Conservation (phyloP, 2,329 filamentous ascomycete genomes). For the Paraconiothyrium sp. region DNA sequence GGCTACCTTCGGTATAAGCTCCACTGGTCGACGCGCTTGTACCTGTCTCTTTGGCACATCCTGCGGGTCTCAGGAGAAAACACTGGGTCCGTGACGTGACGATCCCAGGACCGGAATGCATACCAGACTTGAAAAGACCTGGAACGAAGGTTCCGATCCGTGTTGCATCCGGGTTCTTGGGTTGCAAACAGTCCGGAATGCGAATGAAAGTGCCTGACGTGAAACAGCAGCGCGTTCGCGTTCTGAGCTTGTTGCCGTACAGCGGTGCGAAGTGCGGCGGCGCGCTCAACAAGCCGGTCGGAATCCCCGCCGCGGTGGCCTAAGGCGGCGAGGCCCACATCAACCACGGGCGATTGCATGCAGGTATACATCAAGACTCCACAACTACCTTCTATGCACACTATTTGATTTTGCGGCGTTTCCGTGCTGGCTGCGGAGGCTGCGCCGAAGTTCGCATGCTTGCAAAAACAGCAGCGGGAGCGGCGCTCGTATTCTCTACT, state of each 20-base stretch:
- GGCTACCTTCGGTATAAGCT: background rate
- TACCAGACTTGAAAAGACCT: background rate
- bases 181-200: background rate
- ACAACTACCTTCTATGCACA: background rate
- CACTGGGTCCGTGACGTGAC: background rate
- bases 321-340: background rate
- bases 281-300: background rate
- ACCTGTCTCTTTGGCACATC: background rate
- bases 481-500: background rate
- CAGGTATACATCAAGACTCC: background rate
- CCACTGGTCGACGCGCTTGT: background rate
- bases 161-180: background rate
- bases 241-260: background rate
- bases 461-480: background rate
- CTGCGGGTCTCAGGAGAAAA: background rate
- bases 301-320: background rate
- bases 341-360: background rate
- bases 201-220: background rate
- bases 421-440: background rate
- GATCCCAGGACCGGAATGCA: background rate
- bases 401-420: background rate
- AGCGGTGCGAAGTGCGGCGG: background rate
- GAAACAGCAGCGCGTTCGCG: background rate
- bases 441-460: background rate
- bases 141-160: background rate